Base-by-base conservation (phyloP, 2,329 filamentous ascomycete genomes). In the Diaporthe aspalathi region DNA sequence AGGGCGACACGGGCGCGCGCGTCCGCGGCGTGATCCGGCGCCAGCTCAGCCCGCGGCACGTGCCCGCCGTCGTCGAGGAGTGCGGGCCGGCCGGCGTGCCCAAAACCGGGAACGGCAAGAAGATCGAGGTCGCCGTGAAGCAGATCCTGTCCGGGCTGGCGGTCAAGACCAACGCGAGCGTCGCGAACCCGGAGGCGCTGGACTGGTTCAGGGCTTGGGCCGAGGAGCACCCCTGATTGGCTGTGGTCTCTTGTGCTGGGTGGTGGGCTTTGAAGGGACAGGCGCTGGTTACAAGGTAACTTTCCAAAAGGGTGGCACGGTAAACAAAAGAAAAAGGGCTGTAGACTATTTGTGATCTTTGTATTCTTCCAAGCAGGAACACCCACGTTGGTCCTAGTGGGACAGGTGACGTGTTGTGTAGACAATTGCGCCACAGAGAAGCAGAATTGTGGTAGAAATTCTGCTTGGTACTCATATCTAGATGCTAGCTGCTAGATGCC, bases 91-190 rank as follows among this genome's bases (percentile, higher is more conserved):
- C 91, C 0, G 94, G 95, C 47, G 96, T 99, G 22, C 96, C 95
- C 0, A 91, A 95, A 75, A 98, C 96, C 20, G 91, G 91, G 2
- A 99, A 99, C 78, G 95, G 95, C 67, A 99, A 99, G 85, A 99
- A 98, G 82, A 94, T 99, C 72, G 95, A 99, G 81, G 94, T 97
- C 60, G 94, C 94, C 0, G 95, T 98, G 7, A 98, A 98, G 85
- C 95, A 98, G 82, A 98, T 98, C 54, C 83, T 99, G 1, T 97
- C 94, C 35, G 95, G 95, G 0, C 84, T 95, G 81, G 89, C 93
- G 67, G 90, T 98, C 74, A 95, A 94, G 84, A 96, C 94, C 0
- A 94, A 94, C 62, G 94, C 95, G 0, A 97, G 94, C 77, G 95
- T 98, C n/a, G 94, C 94, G 5, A 98, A 98, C 80, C 91, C 93